Evolutionary conservation across 345 rosid species (phyloP).

Genomic region (Rhizophora apiculata): DNA sequence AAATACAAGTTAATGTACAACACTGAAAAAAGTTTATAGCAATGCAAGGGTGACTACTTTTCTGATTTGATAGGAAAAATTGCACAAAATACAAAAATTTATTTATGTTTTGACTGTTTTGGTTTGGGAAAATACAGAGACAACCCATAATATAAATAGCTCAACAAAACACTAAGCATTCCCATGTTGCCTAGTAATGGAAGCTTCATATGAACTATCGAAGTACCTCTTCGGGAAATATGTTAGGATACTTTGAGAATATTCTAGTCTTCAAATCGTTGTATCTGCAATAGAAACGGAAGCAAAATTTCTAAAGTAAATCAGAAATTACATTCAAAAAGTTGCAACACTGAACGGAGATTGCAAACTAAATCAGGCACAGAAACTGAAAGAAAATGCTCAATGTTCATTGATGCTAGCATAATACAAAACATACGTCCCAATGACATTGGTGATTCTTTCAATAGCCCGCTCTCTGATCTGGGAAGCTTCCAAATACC

Average conservation of each 20-base stretch:
- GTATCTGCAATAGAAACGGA: slow-evolving; percentile 45
- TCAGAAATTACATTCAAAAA: slow-evolving; percentile 3
- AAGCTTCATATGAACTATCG: not conserved
- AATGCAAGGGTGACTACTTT: no score
- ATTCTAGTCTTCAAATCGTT: slow-evolving; percentile 72
- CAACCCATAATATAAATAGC: no score
- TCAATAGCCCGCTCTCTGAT: slow-evolving; percentile 89
- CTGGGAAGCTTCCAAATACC: slow-evolving; percentile 94
- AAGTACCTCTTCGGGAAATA: slow-evolving; percentile 87
- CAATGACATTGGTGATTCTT: slow-evolving; percentile 76
- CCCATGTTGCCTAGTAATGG: not conserved
- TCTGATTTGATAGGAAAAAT: no score
- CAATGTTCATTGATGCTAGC: not conserved
- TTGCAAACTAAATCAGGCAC: not conserved
- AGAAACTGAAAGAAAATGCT: slow-evolving; percentile 7
- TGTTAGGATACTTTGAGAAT: slow-evolving; percentile 80
- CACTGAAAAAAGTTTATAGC: not conserved
- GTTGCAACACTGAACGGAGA: not conserved
- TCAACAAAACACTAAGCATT: no score
- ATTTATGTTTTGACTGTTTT: not conserved
- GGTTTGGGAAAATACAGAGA: not conserved
- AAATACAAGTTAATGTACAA: not conserved
- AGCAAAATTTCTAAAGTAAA: slow-evolving; percentile 4
- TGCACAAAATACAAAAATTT: no score
- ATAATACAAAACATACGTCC: slow-evolving; percentile 56